Percentiles rank a stretch among this genome's conserved stretches.
These are phyloP conservation scores for Osmozyma mogii DNA, from an alignment of 805 yeast species.

Conservation along the genomic window DNA sequence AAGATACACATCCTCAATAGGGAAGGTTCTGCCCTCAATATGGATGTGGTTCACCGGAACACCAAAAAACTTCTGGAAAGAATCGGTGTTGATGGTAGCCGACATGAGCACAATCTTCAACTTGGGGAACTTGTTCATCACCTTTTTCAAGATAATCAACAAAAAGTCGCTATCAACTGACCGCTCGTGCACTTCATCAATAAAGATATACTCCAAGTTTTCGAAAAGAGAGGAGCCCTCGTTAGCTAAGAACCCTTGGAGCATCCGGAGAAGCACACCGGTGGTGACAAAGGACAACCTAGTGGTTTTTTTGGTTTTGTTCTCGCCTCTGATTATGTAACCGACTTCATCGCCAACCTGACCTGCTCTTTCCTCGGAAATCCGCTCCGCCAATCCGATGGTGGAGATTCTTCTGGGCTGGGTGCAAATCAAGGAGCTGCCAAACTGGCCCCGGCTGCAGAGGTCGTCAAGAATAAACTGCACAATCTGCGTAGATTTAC, in stretches of 20 bases:
- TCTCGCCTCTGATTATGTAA: conserved; percentile 84
- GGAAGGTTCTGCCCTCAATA: conserved; percentile 90
- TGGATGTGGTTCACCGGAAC: conserved; percentile 54
- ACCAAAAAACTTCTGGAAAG: conserved; percentile 61
- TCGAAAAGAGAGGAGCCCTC: conserved; percentile 35
- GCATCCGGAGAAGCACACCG: conserved; percentile 82
- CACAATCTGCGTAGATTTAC: conserved; percentile 91
- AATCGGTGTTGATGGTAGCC: conserved; percentile 76
- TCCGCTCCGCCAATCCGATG: conserved; percentile 88
- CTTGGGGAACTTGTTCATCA: conserved; percentile 42
- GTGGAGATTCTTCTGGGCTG: conserved; percentile 97
- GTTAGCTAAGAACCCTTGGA: conserved; percentile 45
- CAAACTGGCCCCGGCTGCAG: conserved; percentile 39
- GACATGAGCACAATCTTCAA: conserved; percentile 80
- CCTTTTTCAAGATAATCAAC: conserved; percentile 63
- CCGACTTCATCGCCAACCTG: conserved; percentile 74
- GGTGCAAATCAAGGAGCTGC: conserved; percentile 68
- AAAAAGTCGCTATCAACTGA: conserved; percentile 86
- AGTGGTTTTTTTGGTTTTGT: conserved; percentile 52
- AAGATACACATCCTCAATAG: conserved; percentile 70
- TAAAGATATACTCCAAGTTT: conserved; percentile 60
- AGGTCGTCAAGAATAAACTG: conserved; percentile 78
- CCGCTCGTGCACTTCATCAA: conserved; percentile 97
- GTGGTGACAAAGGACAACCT: conserved; percentile 85
- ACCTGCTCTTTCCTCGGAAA: conserved; percentile 71